A percentile compares a stretch with the other conserved stretches of the same genome.
Conservation (phyloP, 495 filamentous ascomycete genomes). For the Letharia columbiana region DNA sequence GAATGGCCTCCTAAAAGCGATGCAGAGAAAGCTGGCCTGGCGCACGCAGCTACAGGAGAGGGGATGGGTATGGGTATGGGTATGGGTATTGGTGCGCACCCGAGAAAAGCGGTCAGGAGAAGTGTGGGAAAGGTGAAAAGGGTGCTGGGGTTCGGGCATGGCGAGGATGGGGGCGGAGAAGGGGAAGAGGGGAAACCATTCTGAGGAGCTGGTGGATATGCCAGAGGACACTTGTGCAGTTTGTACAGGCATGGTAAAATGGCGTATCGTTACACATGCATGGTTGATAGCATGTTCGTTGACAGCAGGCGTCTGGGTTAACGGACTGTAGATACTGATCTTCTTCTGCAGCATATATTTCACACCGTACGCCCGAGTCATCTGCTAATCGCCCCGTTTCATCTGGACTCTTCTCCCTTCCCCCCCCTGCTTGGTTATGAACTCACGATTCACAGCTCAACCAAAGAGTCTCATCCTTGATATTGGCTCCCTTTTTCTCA, state of each 20-base stretch:
- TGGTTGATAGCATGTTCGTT: not conserved
- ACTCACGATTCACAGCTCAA: not conserved
- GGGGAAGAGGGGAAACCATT: constrained; percentile 6
- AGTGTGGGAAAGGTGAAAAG: constrained; percentile 20
- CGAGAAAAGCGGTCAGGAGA: constrained; percentile 16
- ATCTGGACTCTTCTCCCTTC: not conserved
- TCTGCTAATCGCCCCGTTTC: not conserved
- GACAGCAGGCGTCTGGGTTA: not conserved
- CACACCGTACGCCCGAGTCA: not conserved
- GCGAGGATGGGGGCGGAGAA: constrained; percentile 6
- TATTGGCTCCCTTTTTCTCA: no score
- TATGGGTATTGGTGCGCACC: constrained; percentile 4
- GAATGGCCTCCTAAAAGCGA: constrained; percentile 74
- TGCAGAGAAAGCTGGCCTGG: not conserved
- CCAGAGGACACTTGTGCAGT: not conserved
- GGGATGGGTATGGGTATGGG: constrained; percentile 7
- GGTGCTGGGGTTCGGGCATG: constrained; percentile 16
- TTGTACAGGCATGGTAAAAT: not conserved
- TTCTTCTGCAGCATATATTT: not conserved
- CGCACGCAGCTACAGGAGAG: not conserved
- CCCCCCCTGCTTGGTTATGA: not conserved
- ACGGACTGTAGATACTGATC: not conserved
- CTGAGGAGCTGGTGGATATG: not conserved
- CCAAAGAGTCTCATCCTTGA: not conserved
- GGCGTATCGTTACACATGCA: not conserved